A percentile compares a stretch with the other conserved stretches of the same genome.
Conservation (phyloP, 441 rosid species). For the Dalechampia spathulata region DNA sequence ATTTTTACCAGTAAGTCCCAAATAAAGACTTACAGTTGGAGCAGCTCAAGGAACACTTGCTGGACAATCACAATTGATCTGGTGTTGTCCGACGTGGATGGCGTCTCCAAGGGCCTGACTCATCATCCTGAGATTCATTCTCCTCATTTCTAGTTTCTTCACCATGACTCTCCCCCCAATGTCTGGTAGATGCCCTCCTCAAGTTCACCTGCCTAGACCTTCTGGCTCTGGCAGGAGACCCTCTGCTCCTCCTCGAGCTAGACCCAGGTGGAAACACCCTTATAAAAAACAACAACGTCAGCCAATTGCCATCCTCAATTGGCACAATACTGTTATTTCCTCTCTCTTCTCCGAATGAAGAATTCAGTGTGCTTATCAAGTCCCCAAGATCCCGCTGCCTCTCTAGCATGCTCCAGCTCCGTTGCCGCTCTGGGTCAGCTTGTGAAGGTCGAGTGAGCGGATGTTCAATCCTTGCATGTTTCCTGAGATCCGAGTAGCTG, state of each 20-base stretch:
- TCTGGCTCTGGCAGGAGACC: constrained; percentile 70
- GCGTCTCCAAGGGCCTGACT: constrained; percentile 35
- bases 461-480: constrained; percentile 83
- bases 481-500: constrained; percentile 72
- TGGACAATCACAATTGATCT: constrained; percentile 37
- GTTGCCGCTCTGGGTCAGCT: constrained; percentile 84
- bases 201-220: constrained; percentile 44
- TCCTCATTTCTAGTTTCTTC: constrained; percentile 65
- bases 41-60: constrained; percentile 1
- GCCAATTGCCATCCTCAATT: constrained; percentile 68
- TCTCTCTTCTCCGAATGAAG: constrained; percentile 79
- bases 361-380: constrained; percentile 78
- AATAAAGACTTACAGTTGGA: constrained; percentile 20
- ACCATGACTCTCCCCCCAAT: constrained; percentile 75
- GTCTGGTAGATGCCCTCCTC: constrained; percentile 63
- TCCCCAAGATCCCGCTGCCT: constrained; percentile 97
- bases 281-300: constrained; percentile 77
- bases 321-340: constrained; percentile 45
- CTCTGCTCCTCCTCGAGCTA: constrained; percentile 59
- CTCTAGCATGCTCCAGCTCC: constrained; percentile 89
- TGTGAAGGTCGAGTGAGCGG: constrained; percentile 84
- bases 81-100: constrained; percentile 38
- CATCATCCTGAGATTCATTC: constrained; percentile 47
- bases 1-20: background rate
- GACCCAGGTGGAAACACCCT: constrained; percentile 72